Evolutionary conservation across 805 yeast species (phyloP).

Genomic region (Lipomyces kockii): DNA sequence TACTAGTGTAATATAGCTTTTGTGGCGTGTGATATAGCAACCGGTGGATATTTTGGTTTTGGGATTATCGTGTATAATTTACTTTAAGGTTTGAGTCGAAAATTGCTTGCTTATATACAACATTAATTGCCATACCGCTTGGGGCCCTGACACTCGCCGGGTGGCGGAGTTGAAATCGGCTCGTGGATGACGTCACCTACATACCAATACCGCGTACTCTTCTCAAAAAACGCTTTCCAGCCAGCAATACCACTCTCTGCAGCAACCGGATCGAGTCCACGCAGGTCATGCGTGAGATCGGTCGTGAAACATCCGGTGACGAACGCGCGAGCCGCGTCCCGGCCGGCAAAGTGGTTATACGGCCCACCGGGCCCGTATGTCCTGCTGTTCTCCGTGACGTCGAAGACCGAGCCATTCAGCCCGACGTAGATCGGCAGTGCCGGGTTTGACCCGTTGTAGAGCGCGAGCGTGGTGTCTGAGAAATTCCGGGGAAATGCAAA

Average conservation of each 20-base stretch:
- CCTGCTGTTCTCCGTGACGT: conserved; percentile 57
- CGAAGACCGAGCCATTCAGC: conserved; percentile 64
- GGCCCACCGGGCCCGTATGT: conserved; percentile 65
- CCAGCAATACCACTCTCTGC: conserved; percentile 50
- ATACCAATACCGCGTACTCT: conserved; percentile 59
- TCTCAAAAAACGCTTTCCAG: conserved; percentile 60
- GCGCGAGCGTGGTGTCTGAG: conserved; percentile 54
- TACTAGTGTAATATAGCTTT: not conserved
- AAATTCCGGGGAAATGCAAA: conserved; percentile 44
- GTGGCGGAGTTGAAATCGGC: conserved; percentile 52
- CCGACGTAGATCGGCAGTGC: conserved; percentile 61
- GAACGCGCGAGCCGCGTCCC: conserved; percentile 70
- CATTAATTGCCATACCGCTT: not conserved
- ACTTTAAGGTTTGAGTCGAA: not conserved
- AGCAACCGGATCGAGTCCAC: conserved; percentile 58
- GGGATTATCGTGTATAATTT: not conserved
- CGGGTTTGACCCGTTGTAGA: conserved; percentile 57
- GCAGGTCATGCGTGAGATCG: conserved; percentile 64
- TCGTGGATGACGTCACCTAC: conserved; percentile 61
- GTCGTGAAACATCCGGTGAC: conserved; percentile 69
- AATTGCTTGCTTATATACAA: not conserved
- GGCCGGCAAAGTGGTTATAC: conserved; percentile 63
- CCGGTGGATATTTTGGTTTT: not conserved
- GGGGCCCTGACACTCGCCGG: conserved; percentile 51
- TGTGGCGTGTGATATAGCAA: no score